A percentile compares a stretch with the other conserved stretches of the same genome.
Evolutionary conservation across 169 alveolate genomes (phyloP).

Genomic region (Plasmodium sp.): DNA sequence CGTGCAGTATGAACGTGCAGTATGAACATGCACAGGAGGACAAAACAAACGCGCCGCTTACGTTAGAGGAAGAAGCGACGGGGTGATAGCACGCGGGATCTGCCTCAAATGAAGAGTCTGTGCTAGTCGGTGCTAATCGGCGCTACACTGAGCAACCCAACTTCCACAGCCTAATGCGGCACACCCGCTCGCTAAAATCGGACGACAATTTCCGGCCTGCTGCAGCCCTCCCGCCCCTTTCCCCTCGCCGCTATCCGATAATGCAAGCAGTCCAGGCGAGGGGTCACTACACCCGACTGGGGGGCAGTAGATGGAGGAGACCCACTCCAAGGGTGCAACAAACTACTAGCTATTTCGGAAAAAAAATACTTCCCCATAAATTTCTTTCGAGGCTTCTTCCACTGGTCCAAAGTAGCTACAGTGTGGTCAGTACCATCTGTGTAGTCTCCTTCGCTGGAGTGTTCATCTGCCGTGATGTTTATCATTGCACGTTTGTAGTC

Average conservation of each 20-base stretch:
- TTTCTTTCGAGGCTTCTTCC: conserved; percentile 17
- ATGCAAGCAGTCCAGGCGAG: background rate
- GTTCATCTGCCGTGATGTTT: conserved; percentile 7
- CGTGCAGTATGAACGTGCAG: background rate
- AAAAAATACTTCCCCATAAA: conserved; percentile 71
- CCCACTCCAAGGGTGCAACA: conserved; percentile 5
- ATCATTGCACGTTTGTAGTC: background rate
- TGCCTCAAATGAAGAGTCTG: background rate
- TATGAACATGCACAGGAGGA: background rate
- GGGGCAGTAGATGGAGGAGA: background rate
- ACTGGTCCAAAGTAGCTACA: background rate
- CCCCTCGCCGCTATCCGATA: background rate
- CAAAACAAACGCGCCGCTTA: background rate
- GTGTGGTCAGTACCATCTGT: background rate
- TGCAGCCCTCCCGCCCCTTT: background rate
- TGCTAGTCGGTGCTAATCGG: background rate
- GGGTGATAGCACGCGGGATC: background rate
- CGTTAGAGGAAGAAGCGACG: background rate
- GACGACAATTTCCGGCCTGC: conserved; percentile 47
- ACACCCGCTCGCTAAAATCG: background rate
- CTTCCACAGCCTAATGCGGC: background rate
- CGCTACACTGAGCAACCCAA: background rate
- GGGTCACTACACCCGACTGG: background rate
- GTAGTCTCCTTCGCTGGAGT: background rate
- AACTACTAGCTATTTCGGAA: conserved; percentile 46